phyloP scores from a whole-genome alignment of 1,284 basidiomycete species.

The Porphyrellus sp. region DNA sequence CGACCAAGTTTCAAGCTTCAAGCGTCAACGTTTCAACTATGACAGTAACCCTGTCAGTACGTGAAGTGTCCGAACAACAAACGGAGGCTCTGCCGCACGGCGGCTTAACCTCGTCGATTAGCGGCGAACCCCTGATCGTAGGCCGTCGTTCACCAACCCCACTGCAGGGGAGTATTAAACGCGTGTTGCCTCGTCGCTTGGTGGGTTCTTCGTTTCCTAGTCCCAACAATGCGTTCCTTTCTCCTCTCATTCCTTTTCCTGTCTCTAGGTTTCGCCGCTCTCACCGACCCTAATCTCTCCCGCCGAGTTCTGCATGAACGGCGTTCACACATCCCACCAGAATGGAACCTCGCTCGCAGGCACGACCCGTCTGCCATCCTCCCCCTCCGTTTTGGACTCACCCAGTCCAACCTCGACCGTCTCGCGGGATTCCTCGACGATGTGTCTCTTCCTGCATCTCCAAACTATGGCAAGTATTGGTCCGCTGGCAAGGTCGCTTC shows the following conservation, averaged over 20 bases:
- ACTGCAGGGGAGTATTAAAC: too few species aligned
- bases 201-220: too few species aligned
- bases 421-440: slow-evolving; percentile 38
- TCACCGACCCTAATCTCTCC: neutral
- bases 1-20: too few species aligned
- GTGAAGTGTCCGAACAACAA: too few species aligned
- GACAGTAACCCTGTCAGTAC: too few species aligned
- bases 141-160: too few species aligned
- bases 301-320: neutral
- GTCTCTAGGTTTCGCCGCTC: neutral
- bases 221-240: neutral
- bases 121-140: too few species aligned
- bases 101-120: too few species aligned
- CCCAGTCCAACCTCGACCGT: slow-evolving; percentile 39
- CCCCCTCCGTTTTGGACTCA: slow-evolving; percentile 19
- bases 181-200: too few species aligned
- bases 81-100: too few species aligned
- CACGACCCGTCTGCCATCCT: neutral
- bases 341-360: neutral
- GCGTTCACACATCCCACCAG: neutral
- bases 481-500: slow-evolving; percentile 34
- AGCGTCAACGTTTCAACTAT: too few species aligned
- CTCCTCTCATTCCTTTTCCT: neutral
- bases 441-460: slow-evolving; percentile 43
- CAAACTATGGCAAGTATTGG: slow-evolving; percentile 46